Evolutionary conservation across 202 grass and related monocot species (phyloP).

Genomic region (Sporobolus alterniflorus): DNA sequence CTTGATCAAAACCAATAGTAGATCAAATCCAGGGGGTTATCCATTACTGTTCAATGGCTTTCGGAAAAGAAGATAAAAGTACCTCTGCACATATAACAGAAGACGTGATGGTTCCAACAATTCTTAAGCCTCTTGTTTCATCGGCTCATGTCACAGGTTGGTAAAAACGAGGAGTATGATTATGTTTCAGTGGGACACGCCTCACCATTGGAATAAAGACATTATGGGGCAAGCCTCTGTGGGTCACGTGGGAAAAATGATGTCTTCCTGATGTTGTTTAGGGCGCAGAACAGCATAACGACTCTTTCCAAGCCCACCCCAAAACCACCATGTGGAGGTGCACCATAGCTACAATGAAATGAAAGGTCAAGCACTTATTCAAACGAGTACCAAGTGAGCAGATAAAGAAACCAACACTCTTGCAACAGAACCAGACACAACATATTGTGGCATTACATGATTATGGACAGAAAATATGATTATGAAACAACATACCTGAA

Average conservation of each 20-base stretch:
- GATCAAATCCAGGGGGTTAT: not conserved
- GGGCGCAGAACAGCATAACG: slow-evolving; percentile 91
- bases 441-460: not conserved
- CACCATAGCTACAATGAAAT: slow-evolving; percentile 67
- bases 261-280: slow-evolving; percentile 94
- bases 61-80: not conserved
- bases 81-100: slow-evolving; percentile 3
- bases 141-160: not conserved
- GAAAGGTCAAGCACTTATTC: not conserved
- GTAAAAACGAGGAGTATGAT: not conserved
- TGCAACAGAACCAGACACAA: not conserved
- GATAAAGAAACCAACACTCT: not conserved
- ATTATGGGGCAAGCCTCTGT: slow-evolving; percentile 75
- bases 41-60: not conserved
- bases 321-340: slow-evolving; percentile 91
- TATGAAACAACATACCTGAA: slow-evolving; percentile 63
- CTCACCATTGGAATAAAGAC: not conserved
- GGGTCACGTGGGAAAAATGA: slow-evolving; percentile 97
- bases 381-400: not conserved
- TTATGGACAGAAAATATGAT: not conserved
- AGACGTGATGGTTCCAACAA: not conserved
- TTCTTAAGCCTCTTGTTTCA: not conserved
- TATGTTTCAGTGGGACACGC: not conserved
- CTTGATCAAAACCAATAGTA: not conserved
- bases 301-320: slow-evolving; percentile 95